Evolutionary conservation across 805 yeast species (phyloP), one percentile per base, ranked within the genome.

Genomic region (Candida vartiovaarae): DNA sequence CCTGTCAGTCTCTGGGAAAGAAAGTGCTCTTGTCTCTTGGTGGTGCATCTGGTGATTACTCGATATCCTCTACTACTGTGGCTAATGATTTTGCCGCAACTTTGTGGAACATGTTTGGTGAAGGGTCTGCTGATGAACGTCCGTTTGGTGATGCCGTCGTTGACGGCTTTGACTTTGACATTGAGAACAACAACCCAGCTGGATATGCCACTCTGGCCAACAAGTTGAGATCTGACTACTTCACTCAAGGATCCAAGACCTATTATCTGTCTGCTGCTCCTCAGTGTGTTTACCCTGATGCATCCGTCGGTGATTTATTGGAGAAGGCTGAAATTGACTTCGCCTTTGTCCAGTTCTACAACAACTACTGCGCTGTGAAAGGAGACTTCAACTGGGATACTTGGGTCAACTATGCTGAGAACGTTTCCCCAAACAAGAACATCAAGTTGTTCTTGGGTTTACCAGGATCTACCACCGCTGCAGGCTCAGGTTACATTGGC

Each of bases 151-250:
- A 73, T 51, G 68, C 95, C 4, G 64, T 84, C 28, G 71, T 91
- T 42, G 97, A 91, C 63, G 98, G 98, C 20, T 90, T 90, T 58
- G 98, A 91, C 62, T 81, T 90, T 50, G 98, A 91, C 63, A 80
- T 88, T 55, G 98, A 91, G 65, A 74, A 76, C 63, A 71, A 72
- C 51, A 58, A 69, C 44, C 67, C 71, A 39, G 65, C 68, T 4
- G 96, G 95, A 25, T 84, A 82, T 57, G 78, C 78, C 41, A 78
- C 84, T 27, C 63, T 83, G 42, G 85, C 78, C 23, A 72, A 63
- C 34, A 68, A 72, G 56, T 38, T 68, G 58, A 51, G 95, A 82
- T 15, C 31, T 6, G 44, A 70, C 44, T 62, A 66, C 35, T 78
- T 74, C 52, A 78, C 70, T 8, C 64, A 69, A 34, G 67, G 78